Conservation (phyloP, 139 green algal species). For the Tetradesmus lagerheimii region DNA sequence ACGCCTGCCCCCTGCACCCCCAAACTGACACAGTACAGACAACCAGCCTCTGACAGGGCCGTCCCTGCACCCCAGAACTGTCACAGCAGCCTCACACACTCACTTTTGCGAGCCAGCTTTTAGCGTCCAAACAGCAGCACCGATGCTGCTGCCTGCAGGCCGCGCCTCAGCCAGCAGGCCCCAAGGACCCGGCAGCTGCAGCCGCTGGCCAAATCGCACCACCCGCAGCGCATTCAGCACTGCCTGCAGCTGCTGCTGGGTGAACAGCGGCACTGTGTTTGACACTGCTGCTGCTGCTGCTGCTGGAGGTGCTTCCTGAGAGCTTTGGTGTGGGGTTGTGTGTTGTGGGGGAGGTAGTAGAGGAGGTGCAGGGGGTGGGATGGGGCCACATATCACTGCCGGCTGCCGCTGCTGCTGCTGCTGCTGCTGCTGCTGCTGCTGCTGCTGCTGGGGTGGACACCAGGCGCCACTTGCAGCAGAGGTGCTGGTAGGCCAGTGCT, state of each 20-base stretch:
- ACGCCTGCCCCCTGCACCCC: background rate
- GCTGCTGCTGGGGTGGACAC: background rate
- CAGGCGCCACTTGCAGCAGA: too few species aligned
- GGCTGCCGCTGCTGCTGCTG: background rate
- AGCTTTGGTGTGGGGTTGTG: background rate
- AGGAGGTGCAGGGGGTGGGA: background rate
- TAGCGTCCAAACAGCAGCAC: constrained; percentile 12
- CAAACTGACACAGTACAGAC: background rate
- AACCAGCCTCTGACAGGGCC: too few species aligned
- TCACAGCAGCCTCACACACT: background rate
- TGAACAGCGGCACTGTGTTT: constrained; percentile 3
- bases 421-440: constrained; percentile 24
- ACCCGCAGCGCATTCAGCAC: constrained; percentile 18
- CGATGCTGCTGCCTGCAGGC: constrained; percentile 16
- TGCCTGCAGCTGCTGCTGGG: constrained; percentile 11
- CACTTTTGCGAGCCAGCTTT: constrained; percentile 19
- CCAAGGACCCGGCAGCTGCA: constrained; percentile 20
- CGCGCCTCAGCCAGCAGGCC: background rate
- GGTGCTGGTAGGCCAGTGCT: background rate
- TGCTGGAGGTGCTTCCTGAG: background rate
- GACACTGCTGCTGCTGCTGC: constrained; percentile 15
- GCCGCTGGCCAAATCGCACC: constrained; percentile 19
- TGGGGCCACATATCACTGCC: background rate
- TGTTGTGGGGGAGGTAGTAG: background rate
- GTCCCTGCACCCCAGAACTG: background rate